Base-by-base conservation (phyloP, 352 stramenopile species). In the Nothophytophthora sp. region DNA sequence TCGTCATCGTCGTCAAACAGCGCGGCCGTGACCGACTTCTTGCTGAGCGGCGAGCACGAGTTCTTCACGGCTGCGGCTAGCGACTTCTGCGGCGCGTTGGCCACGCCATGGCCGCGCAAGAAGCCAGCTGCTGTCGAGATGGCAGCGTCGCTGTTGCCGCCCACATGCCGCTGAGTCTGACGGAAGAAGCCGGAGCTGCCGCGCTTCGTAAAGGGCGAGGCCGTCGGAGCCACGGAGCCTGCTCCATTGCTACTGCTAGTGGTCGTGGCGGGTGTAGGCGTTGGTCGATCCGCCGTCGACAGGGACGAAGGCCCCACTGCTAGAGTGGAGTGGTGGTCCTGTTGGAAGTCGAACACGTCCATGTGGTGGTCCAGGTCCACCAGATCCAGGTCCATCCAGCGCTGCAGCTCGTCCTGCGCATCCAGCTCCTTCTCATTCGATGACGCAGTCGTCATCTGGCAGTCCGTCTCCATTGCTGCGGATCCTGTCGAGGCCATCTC, bases 361-460 rank as follows among this genome's bases (percentile, higher is more conserved):
- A 83, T 79, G 55, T 69, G 63, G 38, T 85, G 52, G 49, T 79
- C 73, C n/a, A 82, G 47, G 29, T 85, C 73, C 18, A 50, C 56
- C 0, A 85, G 45, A 37, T 82, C 71, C 33, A 86, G 61, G 37
- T 86, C 74, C 60, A 87, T 84, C 67, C 74, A 82, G 20, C 70
- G 70, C 56, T 83, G 60, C 33, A 87, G 55, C 41, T 87, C 76
- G 48, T 87, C 73, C 28, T 81, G 64, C 32, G 55, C 47, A 15
- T 81, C 69, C 55, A 67, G 66, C 37, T 78, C 68, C 35, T 60
- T 67, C n/a, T 67, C 56, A 37, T 55, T 54, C 11, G 13, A 33
- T 24, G 22, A 32, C 24, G n/a, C 16, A n/a, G 29, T 19, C 30
- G 43, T 20, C 23, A 27, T 38, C 16, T 35, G 34, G 29, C 27